phyloP scores from a whole-genome alignment of 2,329 filamentous ascomycete species.

The Endothia cerciana region DNA sequence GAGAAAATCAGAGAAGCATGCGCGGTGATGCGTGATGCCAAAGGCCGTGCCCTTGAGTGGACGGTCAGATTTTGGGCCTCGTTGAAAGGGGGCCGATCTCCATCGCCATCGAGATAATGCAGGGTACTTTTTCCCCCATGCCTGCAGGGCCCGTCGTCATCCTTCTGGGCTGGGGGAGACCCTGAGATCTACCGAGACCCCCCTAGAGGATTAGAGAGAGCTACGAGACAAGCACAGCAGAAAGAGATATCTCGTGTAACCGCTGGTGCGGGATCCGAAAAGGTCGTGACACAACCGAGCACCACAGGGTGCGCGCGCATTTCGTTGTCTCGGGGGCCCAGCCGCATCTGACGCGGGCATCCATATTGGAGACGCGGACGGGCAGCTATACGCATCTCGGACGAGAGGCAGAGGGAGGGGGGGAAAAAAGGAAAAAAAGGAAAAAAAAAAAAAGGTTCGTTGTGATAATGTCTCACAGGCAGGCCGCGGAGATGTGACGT shows the following conservation, averaged over 20 bases:
- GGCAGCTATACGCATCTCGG: not conserved
- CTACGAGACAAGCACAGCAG: not conserved
- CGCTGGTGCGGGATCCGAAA: not conserved
- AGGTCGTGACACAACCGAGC: not conserved
- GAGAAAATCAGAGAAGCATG: not conserved
- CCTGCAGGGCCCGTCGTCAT: too few species aligned
- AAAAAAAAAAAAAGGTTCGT: not conserved
- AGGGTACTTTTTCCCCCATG: not conserved
- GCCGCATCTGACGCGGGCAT: constrained; percentile 7
- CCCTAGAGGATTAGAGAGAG: too few species aligned
- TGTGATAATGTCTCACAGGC: not conserved
- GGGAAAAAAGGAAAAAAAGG: not conserved
- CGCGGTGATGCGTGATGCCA: not conserved
- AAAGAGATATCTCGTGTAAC: not conserved
- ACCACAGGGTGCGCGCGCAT: not conserved
- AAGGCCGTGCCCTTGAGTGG: not conserved
- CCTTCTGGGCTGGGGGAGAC: too few species aligned
- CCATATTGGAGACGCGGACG: not conserved
- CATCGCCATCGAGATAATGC: not conserved
- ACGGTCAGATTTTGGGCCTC: constrained; percentile 11
- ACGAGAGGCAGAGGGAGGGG: not conserved
- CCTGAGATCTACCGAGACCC: not conserved
- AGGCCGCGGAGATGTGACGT: not conserved
- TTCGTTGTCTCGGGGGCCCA: constrained; percentile 13
- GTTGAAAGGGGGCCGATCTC: not conserved